Conservation (phyloP, 768 basidiomycete species). For the Dentipellis sp. region DNA sequence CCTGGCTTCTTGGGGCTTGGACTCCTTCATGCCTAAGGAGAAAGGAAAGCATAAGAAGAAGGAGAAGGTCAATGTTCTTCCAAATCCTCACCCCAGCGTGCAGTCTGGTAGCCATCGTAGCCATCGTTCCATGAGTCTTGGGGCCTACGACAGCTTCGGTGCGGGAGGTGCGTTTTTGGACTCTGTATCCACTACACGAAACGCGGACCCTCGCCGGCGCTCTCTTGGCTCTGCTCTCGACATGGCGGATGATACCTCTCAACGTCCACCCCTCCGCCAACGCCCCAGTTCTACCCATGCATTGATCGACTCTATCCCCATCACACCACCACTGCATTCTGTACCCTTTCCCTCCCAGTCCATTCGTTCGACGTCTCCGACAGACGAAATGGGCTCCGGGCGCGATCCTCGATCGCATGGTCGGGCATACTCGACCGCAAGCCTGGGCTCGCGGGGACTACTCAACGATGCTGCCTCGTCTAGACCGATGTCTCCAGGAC, state of each 20-base stretch:
- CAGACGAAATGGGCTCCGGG: constrained; percentile 18
- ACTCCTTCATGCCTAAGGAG: constrained; percentile 65
- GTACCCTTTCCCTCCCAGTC: constrained; percentile 49
- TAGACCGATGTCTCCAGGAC: constrained; percentile 28
- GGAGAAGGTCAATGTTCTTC: constrained; percentile 29
- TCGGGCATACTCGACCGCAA: constrained; percentile 42
- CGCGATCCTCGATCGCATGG: constrained; percentile 20
- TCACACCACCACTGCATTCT: constrained; percentile 33
- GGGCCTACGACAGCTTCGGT: constrained; percentile 47
- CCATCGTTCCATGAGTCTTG: constrained; percentile 57
- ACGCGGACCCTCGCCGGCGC: constrained; percentile 36
- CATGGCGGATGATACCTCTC: constrained; percentile 32
- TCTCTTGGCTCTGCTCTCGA: constrained; percentile 54
- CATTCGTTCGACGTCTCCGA: constrained; percentile 25
- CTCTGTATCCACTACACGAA: constrained; percentile 20
- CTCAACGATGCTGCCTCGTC: constrained; percentile 31
- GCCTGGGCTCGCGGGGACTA: constrained; percentile 38
- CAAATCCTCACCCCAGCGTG: constrained; percentile 32
- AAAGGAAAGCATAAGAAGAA: constrained; percentile 32
- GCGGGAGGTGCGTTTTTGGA: constrained; percentile 39
- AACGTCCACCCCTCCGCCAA: constrained; percentile 30
- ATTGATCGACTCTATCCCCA: constrained; percentile 32
- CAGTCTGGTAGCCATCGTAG: constrained; percentile 8
- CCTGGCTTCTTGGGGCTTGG: constrained; percentile 77
- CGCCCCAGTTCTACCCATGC: constrained; percentile 44